Base-by-base conservation (phyloP, 306 rosid genomes). In the Inga oerstediana region DNA sequence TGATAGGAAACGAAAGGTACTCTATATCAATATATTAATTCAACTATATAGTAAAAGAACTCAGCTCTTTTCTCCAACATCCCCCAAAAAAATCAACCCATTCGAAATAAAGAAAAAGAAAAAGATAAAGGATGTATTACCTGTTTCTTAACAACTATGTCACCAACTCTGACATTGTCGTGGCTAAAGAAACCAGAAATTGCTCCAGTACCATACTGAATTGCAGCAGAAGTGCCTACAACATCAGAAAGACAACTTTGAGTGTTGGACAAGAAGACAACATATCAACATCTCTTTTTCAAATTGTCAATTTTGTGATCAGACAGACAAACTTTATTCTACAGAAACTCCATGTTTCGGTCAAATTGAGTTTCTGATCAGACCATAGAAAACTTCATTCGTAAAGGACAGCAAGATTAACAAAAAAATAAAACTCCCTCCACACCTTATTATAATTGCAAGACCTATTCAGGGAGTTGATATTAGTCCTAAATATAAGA, bases 151-250 rank as follows among this genome's bases (percentile, higher is more conserved):
- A 96, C 88, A 65, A 86, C 81, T 37, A 89, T n/a, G 85, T 89
- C 91, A 73, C 99, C 99, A 64, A 96, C 94, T 88, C 7, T 77
- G 52, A 96, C 90, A 80, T 88, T 7, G 45, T 96, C 99, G 37
- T 84, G 72, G 84, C 99, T 96, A 85, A 90, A 94, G 91, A 92
- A 96, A 71, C 99, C 99, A 68, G 97, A 86, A 85, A 96, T 87
- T 52, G 97, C 83, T 62, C 99, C 99, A 67, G 84, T 81, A 46
- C 99, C 99, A 87, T 96, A 96, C 59, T 85, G 92, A 83, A 96
- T 96, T 10, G 97, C 82, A 87, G 99, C 99, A 80, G 88, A 49
- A 51, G 93, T 94, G 56, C 99, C 99, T 96, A 83, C 58, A 88
- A 22, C 16, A 51, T 70, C 66, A 81, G 66, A 22, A 45, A 52